Evolutionary conservation across 169 alveolate species (phyloP).

Genomic region (Neospora caninum): DNA sequence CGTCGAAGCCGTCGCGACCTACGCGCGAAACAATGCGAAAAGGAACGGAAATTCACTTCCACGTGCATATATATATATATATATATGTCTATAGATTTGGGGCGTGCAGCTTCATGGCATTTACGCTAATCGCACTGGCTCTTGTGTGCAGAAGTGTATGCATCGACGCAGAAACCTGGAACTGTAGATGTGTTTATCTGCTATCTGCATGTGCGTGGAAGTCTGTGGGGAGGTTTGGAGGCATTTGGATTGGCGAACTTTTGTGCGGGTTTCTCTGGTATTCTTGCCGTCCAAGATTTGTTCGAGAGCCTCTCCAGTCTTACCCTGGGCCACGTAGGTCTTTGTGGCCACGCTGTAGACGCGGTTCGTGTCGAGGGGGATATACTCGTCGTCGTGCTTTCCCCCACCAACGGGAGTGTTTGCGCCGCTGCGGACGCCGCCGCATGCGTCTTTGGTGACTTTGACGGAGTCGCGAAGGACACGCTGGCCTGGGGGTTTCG

Average conservation of each 20-base stretch:
- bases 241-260: background rate
- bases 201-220: too few species aligned
- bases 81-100: background rate
- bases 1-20: constrained; percentile 73
- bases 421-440: constrained; percentile 33
- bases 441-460: constrained; percentile 48
- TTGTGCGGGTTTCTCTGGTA: too few species aligned
- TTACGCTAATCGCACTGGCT: too few species aligned
- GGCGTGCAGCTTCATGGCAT: too few species aligned
- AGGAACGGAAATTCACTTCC: too few species aligned
- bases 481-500: constrained; percentile 75
- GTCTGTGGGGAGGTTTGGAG: too few species aligned
- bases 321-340: constrained; percentile 62
- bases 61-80: too few species aligned
- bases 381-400: background rate
- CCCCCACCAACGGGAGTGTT: background rate
- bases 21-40: background rate
- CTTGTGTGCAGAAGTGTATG: too few species aligned
- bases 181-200: too few species aligned
- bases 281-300: too few species aligned
- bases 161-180: too few species aligned
- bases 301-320: too few species aligned
- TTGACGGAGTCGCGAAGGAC: constrained; percentile 73
- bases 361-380: constrained; percentile 67
- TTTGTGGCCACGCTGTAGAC: constrained; percentile 70